Percentiles rank a stretch among this genome's conserved stretches.
Conservation (phyloP, 768 basidiomycete genomes). For the Rhizopogon vinicolor region DNA sequence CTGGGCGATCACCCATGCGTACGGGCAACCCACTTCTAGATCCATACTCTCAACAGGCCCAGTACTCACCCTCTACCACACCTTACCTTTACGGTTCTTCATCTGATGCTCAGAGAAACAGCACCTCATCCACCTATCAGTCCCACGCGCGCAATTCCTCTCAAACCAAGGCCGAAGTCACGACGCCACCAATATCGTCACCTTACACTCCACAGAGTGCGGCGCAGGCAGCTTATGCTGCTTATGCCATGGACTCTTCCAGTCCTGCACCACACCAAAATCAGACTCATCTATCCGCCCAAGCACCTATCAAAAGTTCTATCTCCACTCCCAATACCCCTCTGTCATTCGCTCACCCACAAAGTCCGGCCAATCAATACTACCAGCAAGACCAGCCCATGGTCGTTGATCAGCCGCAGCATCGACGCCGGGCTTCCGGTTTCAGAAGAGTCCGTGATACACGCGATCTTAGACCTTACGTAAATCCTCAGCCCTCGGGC, state of each 20-base stretch:
- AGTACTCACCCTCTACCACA: constrained; percentile 54
- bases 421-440: constrained; percentile 67
- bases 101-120: constrained; percentile 36
- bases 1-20: constrained; percentile 62
- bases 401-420: constrained; percentile 59
- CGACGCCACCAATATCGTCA: constrained; percentile 43
- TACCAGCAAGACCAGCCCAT: constrained; percentile 66
- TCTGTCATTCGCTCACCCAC: constrained; percentile 57
- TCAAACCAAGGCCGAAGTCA: constrained; percentile 47
- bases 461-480: constrained; percentile 73
- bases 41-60: constrained; percentile 64
- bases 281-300: constrained; percentile 48
- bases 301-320: constrained; percentile 47
- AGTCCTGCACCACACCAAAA: constrained; percentile 56
- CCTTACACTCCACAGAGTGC: constrained; percentile 54
- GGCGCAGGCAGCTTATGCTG: constrained; percentile 37
- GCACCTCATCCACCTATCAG: constrained; percentile 40
- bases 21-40: constrained; percentile 43
- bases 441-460: constrained; percentile 75
- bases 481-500: constrained; percentile 56
- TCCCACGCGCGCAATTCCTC: constrained; percentile 56
- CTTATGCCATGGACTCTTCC: constrained; percentile 61
- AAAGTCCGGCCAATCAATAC: constrained; percentile 47
- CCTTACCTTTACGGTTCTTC: constrained; percentile 38
- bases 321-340: constrained; percentile 70